Percentiles rank a stretch among this genome's conserved stretches.
Conservation (phyloP, 208 protist species). For the Tritrichomonas foetus region DNA sequence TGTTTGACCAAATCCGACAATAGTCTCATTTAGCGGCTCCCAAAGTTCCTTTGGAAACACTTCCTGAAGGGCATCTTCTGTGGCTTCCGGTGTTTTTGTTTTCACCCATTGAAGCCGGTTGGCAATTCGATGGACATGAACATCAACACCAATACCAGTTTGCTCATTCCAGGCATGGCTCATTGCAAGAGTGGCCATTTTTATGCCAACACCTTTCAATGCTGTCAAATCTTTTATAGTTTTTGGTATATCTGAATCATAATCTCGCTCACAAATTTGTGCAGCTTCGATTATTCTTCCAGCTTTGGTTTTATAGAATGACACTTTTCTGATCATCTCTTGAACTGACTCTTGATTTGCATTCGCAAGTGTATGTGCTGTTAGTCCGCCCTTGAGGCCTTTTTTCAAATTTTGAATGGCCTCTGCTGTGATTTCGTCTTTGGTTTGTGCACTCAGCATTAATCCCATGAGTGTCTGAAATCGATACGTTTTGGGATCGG, state of each 20-base stretch:
- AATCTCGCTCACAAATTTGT: background rate
- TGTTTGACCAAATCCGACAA: conserved; percentile 42
- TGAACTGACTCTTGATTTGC: background rate
- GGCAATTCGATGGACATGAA: conserved; percentile 38
- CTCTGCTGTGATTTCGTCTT: background rate
- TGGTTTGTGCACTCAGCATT: background rate
- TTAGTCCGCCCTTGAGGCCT: background rate
- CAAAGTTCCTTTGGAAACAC: background rate
- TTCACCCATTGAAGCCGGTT: background rate
- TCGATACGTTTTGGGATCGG: background rate
- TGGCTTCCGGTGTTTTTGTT: conserved; percentile 14
- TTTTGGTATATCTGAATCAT: conserved; percentile 2
- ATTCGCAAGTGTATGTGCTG: background rate
- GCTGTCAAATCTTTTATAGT: background rate
- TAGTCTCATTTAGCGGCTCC: background rate
- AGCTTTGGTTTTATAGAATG: background rate
- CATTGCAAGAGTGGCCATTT: conserved; percentile 18
- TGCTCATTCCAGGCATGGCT: background rate
- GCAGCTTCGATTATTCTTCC: background rate
- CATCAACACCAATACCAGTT: conserved; percentile 38
- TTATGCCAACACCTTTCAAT: background rate
- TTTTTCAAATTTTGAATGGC: background rate
- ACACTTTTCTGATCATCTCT: background rate
- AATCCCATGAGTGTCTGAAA: background rate
- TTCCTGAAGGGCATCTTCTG: background rate